These are phyloP conservation scores for Tranzscheliella williamsii DNA, from an alignment of 1,284 basidiomycete genomes.

Conservation along the genomic window DNA sequence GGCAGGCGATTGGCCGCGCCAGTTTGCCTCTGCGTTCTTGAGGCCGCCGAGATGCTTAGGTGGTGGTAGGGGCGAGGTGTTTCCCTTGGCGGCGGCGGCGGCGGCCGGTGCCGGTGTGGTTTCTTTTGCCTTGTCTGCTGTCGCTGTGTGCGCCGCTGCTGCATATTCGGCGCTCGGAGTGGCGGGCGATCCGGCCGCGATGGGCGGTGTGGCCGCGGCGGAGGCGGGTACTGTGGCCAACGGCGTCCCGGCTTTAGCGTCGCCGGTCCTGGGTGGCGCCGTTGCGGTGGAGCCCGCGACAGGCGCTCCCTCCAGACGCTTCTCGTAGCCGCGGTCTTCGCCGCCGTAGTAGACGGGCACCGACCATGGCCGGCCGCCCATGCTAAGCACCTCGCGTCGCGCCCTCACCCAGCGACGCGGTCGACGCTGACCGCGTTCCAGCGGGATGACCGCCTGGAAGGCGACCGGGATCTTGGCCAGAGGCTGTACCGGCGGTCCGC, in stretches of 20 bases:
- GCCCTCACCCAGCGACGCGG: slow-evolving; percentile 40
- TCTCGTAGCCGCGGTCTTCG: slow-evolving; percentile 30
- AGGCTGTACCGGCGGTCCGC: slow-evolving; percentile 40
- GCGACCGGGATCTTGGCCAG: slow-evolving; percentile 39
- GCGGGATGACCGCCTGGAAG: slow-evolving; percentile 39
- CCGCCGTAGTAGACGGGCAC: slow-evolving; percentile 46
- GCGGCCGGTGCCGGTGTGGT: not conserved
- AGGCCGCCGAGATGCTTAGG: slow-evolving; percentile 32
- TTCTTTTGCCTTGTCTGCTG: not conserved
- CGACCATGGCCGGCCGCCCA: slow-evolving; percentile 50
- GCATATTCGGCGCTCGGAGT: not conserved
- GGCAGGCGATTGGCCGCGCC: slow-evolving; percentile 32
- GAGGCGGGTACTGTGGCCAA: not conserved
- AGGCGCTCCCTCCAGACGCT: slow-evolving; percentile 11
- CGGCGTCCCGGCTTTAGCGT: not conserved
- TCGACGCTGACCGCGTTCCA: slow-evolving; percentile 30
- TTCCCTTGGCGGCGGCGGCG: not conserved
- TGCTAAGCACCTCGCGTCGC: slow-evolving; percentile 44
- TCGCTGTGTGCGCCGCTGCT: not conserved
- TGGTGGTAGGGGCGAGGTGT: slow-evolving; percentile 24
- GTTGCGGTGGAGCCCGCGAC: not conserved
- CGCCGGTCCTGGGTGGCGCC: not conserved
- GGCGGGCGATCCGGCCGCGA: not conserved
- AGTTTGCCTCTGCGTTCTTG: slow-evolving; percentile 13
- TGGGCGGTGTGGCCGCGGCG: not conserved